These are phyloP conservation scores for Echinosophora koreensis DNA, from an alignment of 306 rosid genomes.

Conservation along the genomic window DNA sequence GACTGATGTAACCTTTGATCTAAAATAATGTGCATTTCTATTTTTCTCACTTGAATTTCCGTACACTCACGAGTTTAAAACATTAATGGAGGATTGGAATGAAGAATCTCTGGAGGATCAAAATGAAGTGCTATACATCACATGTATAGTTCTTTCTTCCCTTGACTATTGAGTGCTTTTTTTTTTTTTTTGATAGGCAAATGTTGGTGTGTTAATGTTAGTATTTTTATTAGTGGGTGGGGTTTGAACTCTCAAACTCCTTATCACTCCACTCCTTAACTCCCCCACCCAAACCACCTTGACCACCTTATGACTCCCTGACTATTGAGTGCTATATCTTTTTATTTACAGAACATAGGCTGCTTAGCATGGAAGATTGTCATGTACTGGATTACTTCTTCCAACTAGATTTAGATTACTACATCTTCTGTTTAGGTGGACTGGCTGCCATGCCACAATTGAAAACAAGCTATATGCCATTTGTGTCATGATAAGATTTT, in stretches of 20 bases:
- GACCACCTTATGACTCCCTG: too few relatives aligned
- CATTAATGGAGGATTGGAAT: too few relatives aligned
- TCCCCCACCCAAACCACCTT: too few relatives aligned
- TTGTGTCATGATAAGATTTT: not conserved
- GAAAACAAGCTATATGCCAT: not conserved
- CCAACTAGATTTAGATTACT: not conserved
- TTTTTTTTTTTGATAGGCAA: too few relatives aligned
- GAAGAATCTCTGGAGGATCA: too few relatives aligned
- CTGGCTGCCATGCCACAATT: not conserved
- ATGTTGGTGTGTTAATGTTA: too few relatives aligned
- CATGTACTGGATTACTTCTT: not conserved
- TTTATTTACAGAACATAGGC: constrained; percentile 15
- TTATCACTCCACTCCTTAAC: too few relatives aligned
- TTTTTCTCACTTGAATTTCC: constrained; percentile 44
- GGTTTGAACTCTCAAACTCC: too few relatives aligned
- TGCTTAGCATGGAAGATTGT: constrained; percentile 22
- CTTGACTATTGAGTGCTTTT: too few relatives aligned
- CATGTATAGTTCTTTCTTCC: too few relatives aligned
- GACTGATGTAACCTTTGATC: constrained; percentile 74
- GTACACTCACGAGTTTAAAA: constrained; percentile 60
- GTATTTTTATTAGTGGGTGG: too few relatives aligned
- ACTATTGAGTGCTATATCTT: not conserved
- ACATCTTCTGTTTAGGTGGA: not conserved
- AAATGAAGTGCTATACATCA: too few relatives aligned
- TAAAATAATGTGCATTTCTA: not conserved